A percentile compares a stretch with the other conserved stretches of the same genome.
Evolutionary conservation across 2,329 filamentous ascomycete species (phyloP).

Genomic region (Celoporthe dispersa): DNA sequence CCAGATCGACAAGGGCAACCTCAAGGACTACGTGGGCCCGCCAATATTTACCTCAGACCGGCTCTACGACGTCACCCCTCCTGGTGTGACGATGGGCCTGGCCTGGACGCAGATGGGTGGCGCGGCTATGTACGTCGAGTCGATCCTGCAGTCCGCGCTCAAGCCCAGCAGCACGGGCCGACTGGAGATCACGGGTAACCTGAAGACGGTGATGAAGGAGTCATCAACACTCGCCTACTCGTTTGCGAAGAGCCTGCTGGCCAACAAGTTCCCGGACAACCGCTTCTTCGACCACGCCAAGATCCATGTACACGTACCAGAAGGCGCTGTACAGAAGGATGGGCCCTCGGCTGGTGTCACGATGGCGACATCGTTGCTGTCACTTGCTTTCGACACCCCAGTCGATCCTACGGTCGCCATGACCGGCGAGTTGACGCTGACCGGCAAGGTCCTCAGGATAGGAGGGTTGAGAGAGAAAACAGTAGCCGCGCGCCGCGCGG

Average conservation of each 20-base stretch:
- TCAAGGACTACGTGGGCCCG: slow-evolving; percentile 96
- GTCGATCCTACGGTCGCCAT: slow-evolving; percentile 90
- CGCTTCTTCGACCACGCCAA: slow-evolving; percentile 95
- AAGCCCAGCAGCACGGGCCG: slow-evolving; percentile 74
- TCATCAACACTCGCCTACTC: slow-evolving; percentile 94
- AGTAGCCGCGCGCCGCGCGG: slow-evolving; percentile 88
- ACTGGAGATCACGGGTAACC: slow-evolving; percentile 90
- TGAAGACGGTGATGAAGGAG: slow-evolving; percentile 98
- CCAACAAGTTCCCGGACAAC: slow-evolving; percentile 83
- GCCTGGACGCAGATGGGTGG: slow-evolving; percentile 98
- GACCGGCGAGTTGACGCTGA: slow-evolving; percentile 96
- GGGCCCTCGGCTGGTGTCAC: slow-evolving; percentile 93
- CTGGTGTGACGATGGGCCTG: slow-evolving; percentile 95
- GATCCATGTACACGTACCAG: slow-evolving; percentile 94
- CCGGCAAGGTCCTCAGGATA: slow-evolving; percentile 93
- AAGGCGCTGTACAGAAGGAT: slow-evolving; percentile 95
- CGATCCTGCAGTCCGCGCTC: slow-evolving; percentile 85
- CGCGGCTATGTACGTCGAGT: slow-evolving; percentile 95
- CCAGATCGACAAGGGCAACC: slow-evolving; percentile 81
- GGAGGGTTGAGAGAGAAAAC: slow-evolving; percentile 96
- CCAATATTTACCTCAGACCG: slow-evolving; percentile 95
- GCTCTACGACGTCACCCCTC: slow-evolving; percentile 89
- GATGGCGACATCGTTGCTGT: slow-evolving; percentile 93
- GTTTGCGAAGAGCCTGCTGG: slow-evolving; percentile 89
- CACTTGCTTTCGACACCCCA: slow-evolving; percentile 77